These are phyloP conservation scores for Acrodontium crateriforme DNA, from an alignment of 2,329 filamentous ascomycete species.

Conservation along the genomic window DNA sequence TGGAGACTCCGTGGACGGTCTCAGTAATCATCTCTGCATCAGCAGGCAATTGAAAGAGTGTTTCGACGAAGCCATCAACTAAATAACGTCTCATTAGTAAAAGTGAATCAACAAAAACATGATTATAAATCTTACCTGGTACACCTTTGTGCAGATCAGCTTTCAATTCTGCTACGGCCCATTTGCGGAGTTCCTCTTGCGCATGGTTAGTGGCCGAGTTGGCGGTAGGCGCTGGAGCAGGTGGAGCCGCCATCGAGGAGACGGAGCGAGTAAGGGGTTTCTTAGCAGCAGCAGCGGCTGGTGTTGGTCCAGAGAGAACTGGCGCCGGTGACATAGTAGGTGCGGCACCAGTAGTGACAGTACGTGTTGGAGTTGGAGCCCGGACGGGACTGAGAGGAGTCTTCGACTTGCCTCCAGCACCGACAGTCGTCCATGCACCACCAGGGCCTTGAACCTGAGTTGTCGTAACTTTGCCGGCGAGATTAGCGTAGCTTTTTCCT, in stretches of 20 bases:
- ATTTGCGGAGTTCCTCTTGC: slow-evolving; percentile 86
- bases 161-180: slow-evolving; percentile 66
- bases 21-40: slow-evolving; percentile 78
- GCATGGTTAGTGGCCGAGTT: slow-evolving; percentile 46
- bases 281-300: slow-evolving; percentile 15
- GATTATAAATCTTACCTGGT: slow-evolving; percentile 56
- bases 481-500: slow-evolving; percentile 86
- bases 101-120: slow-evolving; percentile 52
- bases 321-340: slow-evolving; percentile 13
- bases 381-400: slow-evolving; percentile 46
- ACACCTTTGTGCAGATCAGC: slow-evolving; percentile 58
- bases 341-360: slow-evolving; percentile 32
- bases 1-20: slow-evolving; percentile 72
- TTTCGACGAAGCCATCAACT: slow-evolving; percentile 72
- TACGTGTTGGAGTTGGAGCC: slow-evolving; percentile 34
- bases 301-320: slow-evolving; percentile 23
- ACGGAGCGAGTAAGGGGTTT: slow-evolving; percentile 38
- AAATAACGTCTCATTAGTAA: slow-evolving; percentile 3
- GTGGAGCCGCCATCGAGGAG: no score
- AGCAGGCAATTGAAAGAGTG: slow-evolving; percentile 59
- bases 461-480: slow-evolving; percentile 57
- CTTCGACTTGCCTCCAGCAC: slow-evolving; percentile 85
- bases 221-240: no score
- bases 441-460: slow-evolving; percentile 34
- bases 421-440: slow-evolving; percentile 85